Evolutionary conservation across 768 basidiomycete genomes (phyloP), one percentile per base, ranked within the genome.

Genomic region (Naganishia onofrii): DNA sequence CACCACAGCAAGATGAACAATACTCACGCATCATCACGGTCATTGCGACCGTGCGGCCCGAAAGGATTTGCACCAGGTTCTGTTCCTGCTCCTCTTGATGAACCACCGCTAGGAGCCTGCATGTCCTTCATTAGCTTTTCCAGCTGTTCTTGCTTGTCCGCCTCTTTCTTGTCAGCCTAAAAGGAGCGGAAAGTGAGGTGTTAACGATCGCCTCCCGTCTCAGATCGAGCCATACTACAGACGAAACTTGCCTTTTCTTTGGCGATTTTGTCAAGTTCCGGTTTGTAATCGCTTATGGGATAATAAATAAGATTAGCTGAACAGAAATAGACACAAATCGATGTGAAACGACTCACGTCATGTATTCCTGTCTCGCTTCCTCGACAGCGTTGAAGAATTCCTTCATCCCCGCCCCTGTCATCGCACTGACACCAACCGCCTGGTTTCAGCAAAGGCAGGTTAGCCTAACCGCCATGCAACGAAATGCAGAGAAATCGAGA

Each of bases 371-470:
- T 74, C 92, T 84, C 1, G 91, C 92, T 34, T 87, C 89, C 73
- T 94, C 89, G 12, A 99, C 93, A 1, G 92, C 93, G 34, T 89
- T 87, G 76, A 99, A 90, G 80, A 99, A 96, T 66, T 91, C 91
- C 72, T 88, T 84, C 76, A 99, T 86, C 3, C 96, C 96, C 34
- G 88, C 89, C n/a, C 96, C 96, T 0, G 96, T 98, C 85, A 92
- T 84, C 69, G 94, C 93, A 21, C 92, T 94, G 15, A 98, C 95
- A 19, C 96, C 94, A 15, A 98, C 95, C 4, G 93, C 87, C 93
- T 95, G 70, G 36, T 38, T 15, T 32, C 69, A 12, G 51, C 2
- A 26, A n/a, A 36, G 21, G 46, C 28, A 29, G 32, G 29, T 54
- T 19, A 23, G 48, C 31, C 34, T 15, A 19, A 38, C 26, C 26